Evolutionary conservation across 2,329 filamentous ascomycete genomes (phyloP), one percentile per base, ranked within the genome.

Genomic region (Botrytis paeoniae): DNA sequence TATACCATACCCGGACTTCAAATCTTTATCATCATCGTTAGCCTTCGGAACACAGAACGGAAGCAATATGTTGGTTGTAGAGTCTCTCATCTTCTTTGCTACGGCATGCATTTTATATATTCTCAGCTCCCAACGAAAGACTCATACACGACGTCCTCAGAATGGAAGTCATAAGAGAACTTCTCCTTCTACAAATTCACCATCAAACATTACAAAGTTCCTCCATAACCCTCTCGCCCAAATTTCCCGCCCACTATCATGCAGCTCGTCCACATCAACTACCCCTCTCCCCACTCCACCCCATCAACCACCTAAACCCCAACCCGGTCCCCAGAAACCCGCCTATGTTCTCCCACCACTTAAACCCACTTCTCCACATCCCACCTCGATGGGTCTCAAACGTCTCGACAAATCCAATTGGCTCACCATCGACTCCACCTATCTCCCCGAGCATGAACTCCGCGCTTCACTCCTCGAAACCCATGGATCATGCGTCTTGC

Each of bases 401-500:
- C 84, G 82, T 72, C 79, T 85, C n/a, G 83, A 85, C 54, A 76
- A 78, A 35, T 77, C 80, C 32, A 84, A 86, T 72, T 87, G 85
- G 86, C 81, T 87, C 20, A 83, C 81, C 0, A 77, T 87, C 65
- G 85, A 87, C 75, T 81, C 82, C 20, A 81, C 82, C 41, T 86
- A 86, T 74, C 79, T 82, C 66, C 79, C 82, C 20, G 83, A 85
- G 74, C 83, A 86, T 75, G 74, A 77, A 3, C 80, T 85, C 14
- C 83, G 85, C 14, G 77, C 80, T 3, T 74, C 80, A 25, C 79
- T 87, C 48, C 80, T 88, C 4, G 73, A 78, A 1, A 81, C 79
- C 4, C 80, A 82, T 68, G 81, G 79, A 37, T 70, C 78, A 3
- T 81, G 85, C 41, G 85, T 87, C 25, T 75, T 87, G 0, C 83